Conservation (phyloP, 2,329 filamentous ascomycete species). For the Elsinoe fawcettii region DNA sequence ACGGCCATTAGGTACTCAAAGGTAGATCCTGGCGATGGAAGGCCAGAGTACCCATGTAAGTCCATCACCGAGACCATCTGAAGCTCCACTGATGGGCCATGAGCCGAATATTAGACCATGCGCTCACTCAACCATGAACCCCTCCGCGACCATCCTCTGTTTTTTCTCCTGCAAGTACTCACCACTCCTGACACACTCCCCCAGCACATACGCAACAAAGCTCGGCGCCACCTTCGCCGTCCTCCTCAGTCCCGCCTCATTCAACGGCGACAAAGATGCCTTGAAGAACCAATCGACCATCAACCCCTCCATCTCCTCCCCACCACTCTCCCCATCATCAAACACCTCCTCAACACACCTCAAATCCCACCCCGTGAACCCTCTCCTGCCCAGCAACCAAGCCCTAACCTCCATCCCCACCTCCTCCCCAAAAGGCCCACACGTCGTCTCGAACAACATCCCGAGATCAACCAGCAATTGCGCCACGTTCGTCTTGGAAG, state of each 20-base stretch:
- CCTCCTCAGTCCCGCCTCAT: background rate
- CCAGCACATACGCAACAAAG: background rate
- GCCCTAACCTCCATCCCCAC: background rate
- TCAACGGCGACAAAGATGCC: background rate
- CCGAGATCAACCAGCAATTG: background rate
- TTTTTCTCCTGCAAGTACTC: background rate
- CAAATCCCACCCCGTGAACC: background rate
- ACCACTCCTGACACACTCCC: background rate
- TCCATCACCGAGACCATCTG: no score
- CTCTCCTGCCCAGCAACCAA: background rate
- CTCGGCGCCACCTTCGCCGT: background rate
- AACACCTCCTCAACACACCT: background rate
- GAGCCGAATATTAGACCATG: no score
- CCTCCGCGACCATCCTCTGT: background rate
- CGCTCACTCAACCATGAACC: slow-evolving; percentile 2
- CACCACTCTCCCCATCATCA: background rate
- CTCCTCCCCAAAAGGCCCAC: background rate
- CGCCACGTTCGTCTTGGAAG: background rate
- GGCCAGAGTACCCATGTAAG: background rate
- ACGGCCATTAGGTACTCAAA: no score
- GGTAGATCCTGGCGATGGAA: background rate
- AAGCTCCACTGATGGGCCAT: no score
- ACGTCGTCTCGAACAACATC: background rate
- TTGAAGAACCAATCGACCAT: slow-evolving; percentile 1
- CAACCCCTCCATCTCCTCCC: background rate